Evolutionary conservation across 805 yeast genomes (phyloP), one percentile per base, ranked within the genome.

Genomic region (Phaffomyces thermotolerans): DNA sequence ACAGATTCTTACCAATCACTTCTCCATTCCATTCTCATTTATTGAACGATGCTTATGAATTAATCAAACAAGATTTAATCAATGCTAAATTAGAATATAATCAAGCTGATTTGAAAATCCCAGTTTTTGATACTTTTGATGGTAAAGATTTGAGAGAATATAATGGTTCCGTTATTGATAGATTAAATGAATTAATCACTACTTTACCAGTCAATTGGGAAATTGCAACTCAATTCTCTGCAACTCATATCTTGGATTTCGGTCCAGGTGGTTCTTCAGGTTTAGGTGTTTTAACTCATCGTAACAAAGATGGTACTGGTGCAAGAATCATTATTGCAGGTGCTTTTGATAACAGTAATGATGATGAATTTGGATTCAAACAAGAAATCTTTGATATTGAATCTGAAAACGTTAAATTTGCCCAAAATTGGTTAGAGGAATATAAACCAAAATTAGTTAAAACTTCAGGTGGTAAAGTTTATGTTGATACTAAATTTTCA

Each of bases 241-340:
- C 93, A 24, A 85, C 97, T 38, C 99, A 93, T 64, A 78, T 93
- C 57, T 66, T 93, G 50, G 99, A 93, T 69, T 93, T 93, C 57
- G 99, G 99, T 63, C 99, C 99, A 49, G 99, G 99, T 68, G 98
- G 98, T 56, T 81, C 87, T 33, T 86, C 97, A 37, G 99, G 99
- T 58, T 74, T 93, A 53, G 99, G 99, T 69, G 85, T 85, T 49
- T 75, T 93, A 56, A 93, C 99, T 45, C 96, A 89, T 69, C 84
- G 95, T 69, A 93, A 91, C 74, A 93, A 91, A 68, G 99, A 93
- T 58, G 99, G 99, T 66, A 88, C 97, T 41, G 99, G 99, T 67
- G 84, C 85, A 40, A 84, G 99, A 67, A 73, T 91, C 52, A 87
- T 93, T 56, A 77, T 95, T 54, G 98, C 95, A 41, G 98, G 98